Conservation (phyloP, 2,329 filamentous ascomycete genomes). For the Neonectria neomacrospora region DNA sequence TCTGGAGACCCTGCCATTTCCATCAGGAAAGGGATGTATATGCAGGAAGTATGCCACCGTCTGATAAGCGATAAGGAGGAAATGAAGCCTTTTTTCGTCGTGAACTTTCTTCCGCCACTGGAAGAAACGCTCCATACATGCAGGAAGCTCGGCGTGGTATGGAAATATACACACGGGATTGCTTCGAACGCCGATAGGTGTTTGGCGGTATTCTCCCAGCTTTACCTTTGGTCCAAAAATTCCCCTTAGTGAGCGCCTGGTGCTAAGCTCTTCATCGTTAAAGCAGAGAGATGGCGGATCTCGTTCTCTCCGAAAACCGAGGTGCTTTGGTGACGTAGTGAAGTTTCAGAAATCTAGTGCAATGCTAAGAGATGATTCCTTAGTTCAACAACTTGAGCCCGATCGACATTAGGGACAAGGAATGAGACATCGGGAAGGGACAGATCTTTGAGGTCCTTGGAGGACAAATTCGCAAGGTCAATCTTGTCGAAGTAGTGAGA, state of each 20-base stretch:
- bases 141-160: conserved; percentile 1
- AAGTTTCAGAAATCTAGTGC: conserved; percentile 4
- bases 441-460: neutral
- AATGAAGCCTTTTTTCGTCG: conserved; percentile 3
- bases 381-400: conserved; percentile 6
- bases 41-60: conserved; percentile 15
- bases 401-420: neutral
- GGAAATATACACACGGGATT: conserved; percentile 11
- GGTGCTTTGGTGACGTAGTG: neutral
- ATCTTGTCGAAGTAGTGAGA: neutral
- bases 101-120: conserved; percentile 7
- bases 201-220: conserved; percentile 12
- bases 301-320: neutral
- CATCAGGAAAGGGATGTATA: conserved; percentile 9
- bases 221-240: conserved; percentile 4
- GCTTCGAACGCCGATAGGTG: neutral
- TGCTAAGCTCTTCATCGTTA: neutral
- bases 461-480: neutral
- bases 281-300: conserved; percentile 6
- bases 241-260: neutral
- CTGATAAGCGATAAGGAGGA: conserved; percentile 8
- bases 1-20: conserved; percentile 7
- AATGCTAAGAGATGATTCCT: conserved; percentile 17
- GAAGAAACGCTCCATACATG: conserved; percentile 16
- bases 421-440: neutral